Conservation (phyloP, 306 rosid genomes). For the Psophocarpus tetragonolobus region DNA sequence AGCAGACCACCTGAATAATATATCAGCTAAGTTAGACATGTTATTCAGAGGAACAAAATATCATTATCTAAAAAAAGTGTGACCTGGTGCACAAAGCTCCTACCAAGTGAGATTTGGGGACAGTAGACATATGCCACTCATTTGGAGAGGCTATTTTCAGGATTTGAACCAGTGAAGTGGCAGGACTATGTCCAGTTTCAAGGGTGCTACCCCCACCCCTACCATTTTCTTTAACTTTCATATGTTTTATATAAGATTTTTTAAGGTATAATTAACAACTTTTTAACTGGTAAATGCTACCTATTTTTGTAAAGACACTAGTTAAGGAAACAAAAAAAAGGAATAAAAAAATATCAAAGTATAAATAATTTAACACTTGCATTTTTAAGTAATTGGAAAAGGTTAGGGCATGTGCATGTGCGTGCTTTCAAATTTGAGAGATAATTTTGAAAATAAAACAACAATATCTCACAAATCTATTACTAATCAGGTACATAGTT, state of each 20-base stretch:
- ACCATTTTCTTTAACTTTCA: neutral
- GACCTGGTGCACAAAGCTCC: neutral
- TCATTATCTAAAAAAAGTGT: neutral
- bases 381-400: neutral
- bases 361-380: neutral
- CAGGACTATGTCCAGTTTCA: too few species aligned
- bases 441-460: too few species aligned
- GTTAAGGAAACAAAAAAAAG: neutral
- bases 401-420: neutral
- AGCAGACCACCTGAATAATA: conserved; percentile 78
- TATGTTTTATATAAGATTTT: too few species aligned
- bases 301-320: neutral
- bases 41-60: neutral
- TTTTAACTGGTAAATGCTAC: neutral
- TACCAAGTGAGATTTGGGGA: neutral
- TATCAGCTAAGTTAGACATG: conserved; percentile 8
- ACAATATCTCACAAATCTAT: neutral
- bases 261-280: neutral
- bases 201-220: too few species aligned
- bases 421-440: neutral
- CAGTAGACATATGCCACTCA: neutral
- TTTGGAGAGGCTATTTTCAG: neutral
- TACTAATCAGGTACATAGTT: neutral
- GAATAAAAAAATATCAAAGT: too few species aligned
- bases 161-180: neutral